These are phyloP conservation scores for Wallacemonas sp. DNA, from an alignment of 208 protist species.

Conservation along the genomic window DNA sequence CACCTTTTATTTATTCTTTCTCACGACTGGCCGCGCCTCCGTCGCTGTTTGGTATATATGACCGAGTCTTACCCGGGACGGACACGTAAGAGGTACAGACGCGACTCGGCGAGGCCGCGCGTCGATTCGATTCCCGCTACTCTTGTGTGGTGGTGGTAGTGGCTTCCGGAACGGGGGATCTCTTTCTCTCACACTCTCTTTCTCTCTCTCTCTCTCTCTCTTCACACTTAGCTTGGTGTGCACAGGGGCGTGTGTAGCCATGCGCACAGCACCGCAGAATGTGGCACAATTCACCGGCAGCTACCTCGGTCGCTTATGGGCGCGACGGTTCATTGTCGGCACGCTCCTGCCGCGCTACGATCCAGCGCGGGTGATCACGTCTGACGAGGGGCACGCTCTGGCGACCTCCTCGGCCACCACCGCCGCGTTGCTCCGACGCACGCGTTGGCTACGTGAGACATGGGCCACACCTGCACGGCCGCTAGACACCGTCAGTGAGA, in stretches of 20 bases:
- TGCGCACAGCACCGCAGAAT: constrained; percentile 2
- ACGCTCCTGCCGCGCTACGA: constrained; percentile 72
- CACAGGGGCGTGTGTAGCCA: neutral
- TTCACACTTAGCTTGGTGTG: no score
- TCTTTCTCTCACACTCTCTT: no score
- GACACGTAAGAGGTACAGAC: no score
- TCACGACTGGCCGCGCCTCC: no score
- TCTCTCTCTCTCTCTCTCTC: neutral
- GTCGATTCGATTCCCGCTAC: no score
- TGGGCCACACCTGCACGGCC: constrained; percentile 63
- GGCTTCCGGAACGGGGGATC: no score
- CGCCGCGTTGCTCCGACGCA: constrained; percentile 48
- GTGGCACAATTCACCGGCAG: constrained; percentile 62
- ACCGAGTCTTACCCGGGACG: no score
- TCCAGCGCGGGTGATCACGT: constrained; percentile 17
- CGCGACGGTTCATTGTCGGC: constrained; percentile 79
- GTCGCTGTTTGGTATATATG: no score
- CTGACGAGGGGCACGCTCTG: no score
- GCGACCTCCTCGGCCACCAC: constrained; percentile 13
- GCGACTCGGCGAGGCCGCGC: no score
- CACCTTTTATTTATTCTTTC: no score
- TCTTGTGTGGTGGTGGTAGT: no score
- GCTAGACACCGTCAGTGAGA: constrained; percentile 64
- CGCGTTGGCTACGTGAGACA: constrained; percentile 47
- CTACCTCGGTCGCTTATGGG: constrained; percentile 57